Evolutionary conservation across 2,329 filamentous ascomycete species (phyloP), one percentile per base, ranked within the genome.

Genomic region (Hysterium pulicare): DNA sequence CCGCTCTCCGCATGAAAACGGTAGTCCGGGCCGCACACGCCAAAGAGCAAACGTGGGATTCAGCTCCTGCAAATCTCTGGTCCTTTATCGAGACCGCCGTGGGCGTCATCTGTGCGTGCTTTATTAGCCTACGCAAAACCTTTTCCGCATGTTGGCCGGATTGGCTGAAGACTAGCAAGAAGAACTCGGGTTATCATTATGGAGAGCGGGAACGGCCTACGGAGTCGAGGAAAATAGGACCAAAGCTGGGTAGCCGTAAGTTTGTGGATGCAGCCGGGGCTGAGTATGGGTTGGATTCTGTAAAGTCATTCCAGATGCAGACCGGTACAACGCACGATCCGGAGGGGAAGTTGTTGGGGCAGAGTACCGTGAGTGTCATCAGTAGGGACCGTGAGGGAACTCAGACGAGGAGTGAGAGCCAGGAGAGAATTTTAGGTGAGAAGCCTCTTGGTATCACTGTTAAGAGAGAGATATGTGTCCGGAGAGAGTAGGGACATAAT

Each of bases 21-120:
- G 41, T 61, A 3, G 51, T 53, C 2, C 40, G 47, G 13, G 50
- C 44, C 5, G 48, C 58, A 6, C 42, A 33, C 21, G 43, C 49
- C 36, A 51, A 42, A 19, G 51, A 58, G 11, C 50, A 49, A 3
- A 49, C 51, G 0, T 59, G 51, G 49, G 54, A 58, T 28, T 58
- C 55, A 8, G 51, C 51, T 5, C 54, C 55, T 2, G 49, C 56
- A 1, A 59, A 59, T 36, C 47, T 61, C 2, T 61, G 57, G 57
- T 58, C 54, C 7, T 59, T 51, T 26, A 55, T 61, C 33, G 57
- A 61, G 35, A 49, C 55, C 16, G 55, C 55, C 5, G 48, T 48
- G 9, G 57, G 57, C 4, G 51, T 61, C 2, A 55, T 61, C 5
- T 59, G 55, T 40, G 55, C 55, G 2, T 61, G 57, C 23, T 39